Evolutionary conservation across 2,329 filamentous ascomycete species (phyloP).

Genomic region (Podosphaera aphanis): DNA sequence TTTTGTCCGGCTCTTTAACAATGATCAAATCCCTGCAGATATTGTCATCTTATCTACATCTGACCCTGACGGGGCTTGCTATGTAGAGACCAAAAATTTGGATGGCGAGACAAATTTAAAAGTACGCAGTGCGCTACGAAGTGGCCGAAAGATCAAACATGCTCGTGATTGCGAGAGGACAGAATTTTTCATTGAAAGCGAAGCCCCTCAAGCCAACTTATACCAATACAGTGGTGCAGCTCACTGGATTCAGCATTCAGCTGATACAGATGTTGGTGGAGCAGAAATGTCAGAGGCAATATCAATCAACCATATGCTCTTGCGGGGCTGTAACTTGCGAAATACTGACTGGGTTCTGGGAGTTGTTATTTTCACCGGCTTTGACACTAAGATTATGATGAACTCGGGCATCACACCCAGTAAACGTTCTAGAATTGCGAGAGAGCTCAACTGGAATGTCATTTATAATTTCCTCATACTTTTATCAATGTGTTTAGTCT

Average conservation of each 20-base stretch:
- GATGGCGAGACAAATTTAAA: constrained; percentile 97
- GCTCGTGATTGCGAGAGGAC: constrained; percentile 79
- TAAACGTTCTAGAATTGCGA: constrained; percentile 75
- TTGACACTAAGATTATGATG: constrained; percentile 98
- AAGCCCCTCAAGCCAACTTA: constrained; percentile 74
- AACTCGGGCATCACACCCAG: constrained; percentile 88
- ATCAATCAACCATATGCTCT: constrained; percentile 79
- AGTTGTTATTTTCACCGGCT: constrained; percentile 78
- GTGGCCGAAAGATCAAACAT: constrained; percentile 60
- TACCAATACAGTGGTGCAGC: constrained; percentile 87
- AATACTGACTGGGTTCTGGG: constrained; percentile 95
- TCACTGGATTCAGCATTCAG: constrained; percentile 59
- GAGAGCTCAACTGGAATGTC: constrained; percentile 92
- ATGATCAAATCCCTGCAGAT: constrained; percentile 86
- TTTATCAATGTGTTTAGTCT: constrained; percentile 68
- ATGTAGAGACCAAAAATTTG: constrained; percentile 93
- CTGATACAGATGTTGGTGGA: constrained; percentile 34
- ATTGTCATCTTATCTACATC: constrained; percentile 82
- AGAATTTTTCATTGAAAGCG: constrained; percentile 73
- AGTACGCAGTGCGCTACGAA: constrained; percentile 73
- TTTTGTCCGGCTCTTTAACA: constrained; percentile 87
- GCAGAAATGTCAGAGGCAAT: constrained; percentile 79
- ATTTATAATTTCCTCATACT: constrained; percentile 88
- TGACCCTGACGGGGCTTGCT: constrained; percentile 81
- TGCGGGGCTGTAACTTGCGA: constrained; percentile 77